A percentile compares a stretch with the other conserved stretches of the same genome.
Conservation (phyloP, 1,284 basidiomycete species). For the Ceratobasidium sp. region DNA sequence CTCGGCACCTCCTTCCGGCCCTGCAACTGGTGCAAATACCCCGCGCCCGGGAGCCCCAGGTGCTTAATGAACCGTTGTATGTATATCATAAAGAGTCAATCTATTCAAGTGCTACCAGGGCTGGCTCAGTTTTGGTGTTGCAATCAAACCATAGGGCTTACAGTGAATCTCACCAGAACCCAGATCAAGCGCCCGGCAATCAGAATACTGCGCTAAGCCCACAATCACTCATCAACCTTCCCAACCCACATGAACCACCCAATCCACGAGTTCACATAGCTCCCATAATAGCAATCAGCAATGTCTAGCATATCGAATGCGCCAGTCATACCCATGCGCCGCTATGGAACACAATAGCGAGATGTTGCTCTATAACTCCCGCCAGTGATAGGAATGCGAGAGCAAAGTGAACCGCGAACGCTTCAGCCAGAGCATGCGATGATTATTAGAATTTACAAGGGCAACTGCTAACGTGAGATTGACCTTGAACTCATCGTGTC, state of each 20-base stretch:
- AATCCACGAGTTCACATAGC: slow-evolving; percentile 41
- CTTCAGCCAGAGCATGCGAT: slow-evolving; percentile 57
- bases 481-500: no score
- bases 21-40: slow-evolving; percentile 30
- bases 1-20: slow-evolving; percentile 28
- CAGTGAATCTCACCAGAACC: no score
- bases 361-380: slow-evolving; percentile 58
- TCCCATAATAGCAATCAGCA: slow-evolving; percentile 60
- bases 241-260: slow-evolving; percentile 26
- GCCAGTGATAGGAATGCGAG: slow-evolving; percentile 56
- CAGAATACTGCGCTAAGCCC: neutral
- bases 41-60: slow-evolving; percentile 27
- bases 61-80: slow-evolving; percentile 8
- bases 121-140: no score
- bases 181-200: neutral
- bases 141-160: no score
- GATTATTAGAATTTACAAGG: slow-evolving; percentile 62
- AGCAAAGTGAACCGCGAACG: no score
- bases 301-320: slow-evolving; percentile 61
- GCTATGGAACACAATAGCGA: slow-evolving; percentile 61
- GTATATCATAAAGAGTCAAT: neutral
- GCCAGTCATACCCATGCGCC: slow-evolving; percentile 57
- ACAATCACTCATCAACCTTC: slow-evolving; percentile 4
- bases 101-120: neutral
- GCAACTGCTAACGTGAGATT: slow-evolving; percentile 66